Conservation (phyloP, 2,329 filamentous ascomycete genomes). For the Trichoderma polysporum region DNA sequence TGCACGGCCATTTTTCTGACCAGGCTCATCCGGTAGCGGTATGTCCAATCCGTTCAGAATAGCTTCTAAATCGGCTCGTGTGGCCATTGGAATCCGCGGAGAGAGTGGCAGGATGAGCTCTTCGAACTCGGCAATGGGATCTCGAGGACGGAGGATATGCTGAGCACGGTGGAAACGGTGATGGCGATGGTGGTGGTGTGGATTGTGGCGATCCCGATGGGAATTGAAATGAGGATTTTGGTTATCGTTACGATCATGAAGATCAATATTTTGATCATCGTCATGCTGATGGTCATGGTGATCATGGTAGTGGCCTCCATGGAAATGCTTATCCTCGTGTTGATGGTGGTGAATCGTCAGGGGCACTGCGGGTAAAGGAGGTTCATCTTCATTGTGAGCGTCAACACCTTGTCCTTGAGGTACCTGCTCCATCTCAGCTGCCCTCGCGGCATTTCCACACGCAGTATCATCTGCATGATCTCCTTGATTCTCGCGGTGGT, state of each 20-base stretch:
- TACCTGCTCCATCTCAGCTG: background rate
- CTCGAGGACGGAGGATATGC: background rate
- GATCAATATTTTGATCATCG: background rate
- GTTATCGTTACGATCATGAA: background rate
- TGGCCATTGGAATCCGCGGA: background rate
- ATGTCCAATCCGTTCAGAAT: background rate
- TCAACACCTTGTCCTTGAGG: background rate
- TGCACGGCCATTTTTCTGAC: background rate
- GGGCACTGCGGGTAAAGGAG: background rate
- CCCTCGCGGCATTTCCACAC: background rate
- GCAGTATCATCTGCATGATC: background rate
- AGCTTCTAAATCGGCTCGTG: background rate
- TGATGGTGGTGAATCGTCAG: slow-evolving; percentile 9
- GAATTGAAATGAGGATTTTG: background rate
- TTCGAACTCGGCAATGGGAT: background rate
- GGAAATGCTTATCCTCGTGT: slow-evolving; percentile 14
- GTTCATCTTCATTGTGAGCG: background rate
- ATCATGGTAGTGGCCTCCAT: background rate
- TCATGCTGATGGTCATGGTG: background rate
- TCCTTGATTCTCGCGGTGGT: background rate
- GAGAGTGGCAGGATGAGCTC: background rate
- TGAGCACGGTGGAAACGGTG: background rate
- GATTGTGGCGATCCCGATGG: background rate
- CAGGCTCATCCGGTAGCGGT: background rate
- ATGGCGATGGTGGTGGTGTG: background rate